phyloP scores from a whole-genome alignment of 192 early-diverging fungal species.

The Podila minutissima region DNA sequence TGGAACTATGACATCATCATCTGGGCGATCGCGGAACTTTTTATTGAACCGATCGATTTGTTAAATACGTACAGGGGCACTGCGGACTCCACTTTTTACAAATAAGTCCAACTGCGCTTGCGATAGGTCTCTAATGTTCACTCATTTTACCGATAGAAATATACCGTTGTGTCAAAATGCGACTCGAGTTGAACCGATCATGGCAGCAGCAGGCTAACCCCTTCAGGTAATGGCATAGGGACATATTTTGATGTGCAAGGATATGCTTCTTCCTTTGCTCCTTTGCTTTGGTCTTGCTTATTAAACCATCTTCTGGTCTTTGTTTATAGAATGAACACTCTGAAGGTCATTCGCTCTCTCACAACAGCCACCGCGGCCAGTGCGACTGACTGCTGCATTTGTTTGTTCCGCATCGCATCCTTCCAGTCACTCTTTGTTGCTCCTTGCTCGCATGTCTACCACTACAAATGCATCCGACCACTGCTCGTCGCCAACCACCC shows the following conservation, averaged over 20 bases:
- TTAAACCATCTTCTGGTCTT: not conserved
- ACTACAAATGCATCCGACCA: conserved; percentile 92
- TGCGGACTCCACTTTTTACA: too few relatives aligned
- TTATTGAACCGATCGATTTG: too few relatives aligned
- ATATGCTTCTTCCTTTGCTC: not conserved
- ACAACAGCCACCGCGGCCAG: conserved; percentile 55
- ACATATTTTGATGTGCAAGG: not conserved
- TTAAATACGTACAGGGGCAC: too few relatives aligned
- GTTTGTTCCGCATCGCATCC: conserved; percentile 84
- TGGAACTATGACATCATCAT: too few relatives aligned
- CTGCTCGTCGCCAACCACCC: conserved; percentile 75
- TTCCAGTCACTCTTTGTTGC: conserved; percentile 95
- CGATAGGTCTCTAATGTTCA: too few relatives aligned
- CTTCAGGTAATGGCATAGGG: conserved; percentile 56
- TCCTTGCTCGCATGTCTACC: conserved; percentile 95
- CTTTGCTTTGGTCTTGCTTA: not conserved
- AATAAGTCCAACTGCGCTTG: too few relatives aligned
- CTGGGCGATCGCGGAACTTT: too few relatives aligned
- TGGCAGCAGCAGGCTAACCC: conserved; percentile 72
- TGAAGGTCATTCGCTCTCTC: conserved; percentile 57
- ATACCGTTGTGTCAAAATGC: conserved; percentile 93
- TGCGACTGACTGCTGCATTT: conserved; percentile 86
- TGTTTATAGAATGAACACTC: conserved; percentile 48
- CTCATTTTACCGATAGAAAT: conserved; percentile 67
- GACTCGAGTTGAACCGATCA: conserved; percentile 77